phyloP scores from a whole-genome alignment of 306 rosid species.

The Castanea crenata region DNA sequence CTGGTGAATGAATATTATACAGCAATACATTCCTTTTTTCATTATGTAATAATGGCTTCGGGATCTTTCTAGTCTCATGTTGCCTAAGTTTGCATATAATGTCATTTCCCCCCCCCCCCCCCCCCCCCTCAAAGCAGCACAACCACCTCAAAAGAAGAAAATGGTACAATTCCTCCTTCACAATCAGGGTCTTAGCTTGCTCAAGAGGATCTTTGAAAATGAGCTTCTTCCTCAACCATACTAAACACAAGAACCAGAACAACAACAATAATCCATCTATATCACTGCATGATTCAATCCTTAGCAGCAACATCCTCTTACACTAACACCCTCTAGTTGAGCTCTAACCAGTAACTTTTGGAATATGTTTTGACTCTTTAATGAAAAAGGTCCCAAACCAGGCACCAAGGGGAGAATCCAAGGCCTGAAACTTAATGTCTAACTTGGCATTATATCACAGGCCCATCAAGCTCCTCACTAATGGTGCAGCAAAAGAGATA shows the following conservation, averaged over 20 bases:
- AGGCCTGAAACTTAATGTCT: neutral
- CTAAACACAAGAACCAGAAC: neutral
- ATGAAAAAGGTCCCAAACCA: neutral
- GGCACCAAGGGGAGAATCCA: neutral
- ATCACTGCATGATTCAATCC: neutral
- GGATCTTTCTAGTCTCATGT: neutral
- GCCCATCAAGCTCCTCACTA: neutral
- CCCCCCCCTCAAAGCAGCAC: neutral
- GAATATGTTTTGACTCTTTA: neutral
- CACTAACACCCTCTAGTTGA: neutral
- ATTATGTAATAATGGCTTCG: neutral
- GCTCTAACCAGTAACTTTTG: neutral
- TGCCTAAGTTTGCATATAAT: neutral
- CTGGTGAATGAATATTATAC: neutral
- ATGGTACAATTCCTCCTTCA: neutral
- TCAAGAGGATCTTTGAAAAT: neutral
- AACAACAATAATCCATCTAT: neutral
- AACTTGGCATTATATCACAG: neutral
- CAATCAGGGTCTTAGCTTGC: neutral
- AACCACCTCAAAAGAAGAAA: neutral
- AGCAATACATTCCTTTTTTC: neutral
- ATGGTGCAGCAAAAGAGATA: neutral
- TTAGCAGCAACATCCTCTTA: neutral
- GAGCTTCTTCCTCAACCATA: neutral
- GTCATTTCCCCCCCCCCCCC: neutral